phyloP scores from a whole-genome alignment of 257 asterid species.

The Primulina eburnea region DNA sequence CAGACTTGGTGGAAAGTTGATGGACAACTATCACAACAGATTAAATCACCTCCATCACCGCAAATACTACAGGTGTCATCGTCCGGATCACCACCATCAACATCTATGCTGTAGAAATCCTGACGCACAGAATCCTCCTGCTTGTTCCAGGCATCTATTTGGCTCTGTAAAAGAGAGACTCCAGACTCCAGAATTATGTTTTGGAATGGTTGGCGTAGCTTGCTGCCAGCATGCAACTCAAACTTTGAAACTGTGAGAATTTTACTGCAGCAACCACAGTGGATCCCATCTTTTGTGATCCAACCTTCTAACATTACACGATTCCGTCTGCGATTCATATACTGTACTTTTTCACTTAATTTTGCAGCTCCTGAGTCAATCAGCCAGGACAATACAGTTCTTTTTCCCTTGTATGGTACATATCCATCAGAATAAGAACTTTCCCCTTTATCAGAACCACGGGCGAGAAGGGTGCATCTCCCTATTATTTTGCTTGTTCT shows the following conservation, averaged over 20 bases:
- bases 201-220: slow-evolving; percentile 80
- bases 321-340: slow-evolving; percentile 78
- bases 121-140: slow-evolving; percentile 58
- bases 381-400: slow-evolving; percentile 87
- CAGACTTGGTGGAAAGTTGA: slow-evolving; percentile 94
- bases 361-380: slow-evolving; percentile 69
- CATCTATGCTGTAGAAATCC: slow-evolving; percentile 53
- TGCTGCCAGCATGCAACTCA: slow-evolving; percentile 98
- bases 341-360: slow-evolving; percentile 79
- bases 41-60: slow-evolving; percentile 97
- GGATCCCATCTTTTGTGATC: slow-evolving; percentile 92
- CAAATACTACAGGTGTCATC: slow-evolving; percentile 92
- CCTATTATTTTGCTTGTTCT: slow-evolving; percentile 68
- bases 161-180: slow-evolving; percentile 79
- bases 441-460: slow-evolving; percentile 58
- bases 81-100: slow-evolving; percentile 85
- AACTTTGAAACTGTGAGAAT: slow-evolving; percentile 87
- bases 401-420: slow-evolving; percentile 76
- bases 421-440: slow-evolving; percentile 65
- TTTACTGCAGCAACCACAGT: slow-evolving; percentile 98
- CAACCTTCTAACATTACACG: slow-evolving; percentile 89
- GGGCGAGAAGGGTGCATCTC: slow-evolving; percentile 80
- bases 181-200: slow-evolving; percentile 35
- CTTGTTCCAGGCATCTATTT: slow-evolving; percentile 84
- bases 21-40: slow-evolving; percentile 97